These are phyloP conservation scores for Colletotrichum sp. DNA, from an alignment of 2,329 filamentous ascomycete species.

Conservation along the genomic window DNA sequence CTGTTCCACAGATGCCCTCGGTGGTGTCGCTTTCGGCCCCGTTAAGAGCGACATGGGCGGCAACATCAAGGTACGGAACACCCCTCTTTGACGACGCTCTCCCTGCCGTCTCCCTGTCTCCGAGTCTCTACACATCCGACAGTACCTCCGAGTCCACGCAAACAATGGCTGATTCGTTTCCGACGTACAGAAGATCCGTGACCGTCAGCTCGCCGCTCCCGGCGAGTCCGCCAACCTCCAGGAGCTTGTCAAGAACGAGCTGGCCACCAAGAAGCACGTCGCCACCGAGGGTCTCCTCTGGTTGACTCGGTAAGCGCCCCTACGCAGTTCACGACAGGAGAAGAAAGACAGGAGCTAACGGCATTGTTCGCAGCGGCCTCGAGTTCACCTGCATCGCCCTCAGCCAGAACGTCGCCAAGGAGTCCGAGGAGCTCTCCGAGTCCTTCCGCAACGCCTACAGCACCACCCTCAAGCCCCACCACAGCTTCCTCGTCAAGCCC, in stretches of 20 bases:
- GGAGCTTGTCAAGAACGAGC: constrained; percentile 82
- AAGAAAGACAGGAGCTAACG: neutral
- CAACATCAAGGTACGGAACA: constrained; percentile 79
- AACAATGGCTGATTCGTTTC: neutral
- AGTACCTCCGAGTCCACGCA: neutral
- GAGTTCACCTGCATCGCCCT: constrained; percentile 92
- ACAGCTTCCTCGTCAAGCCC: constrained; percentile 87
- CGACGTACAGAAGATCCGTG: constrained; percentile 77
- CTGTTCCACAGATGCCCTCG: constrained; percentile 58
- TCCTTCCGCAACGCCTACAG: constrained; percentile 90
- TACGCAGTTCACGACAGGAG: neutral
- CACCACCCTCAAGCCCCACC: constrained; percentile 90
- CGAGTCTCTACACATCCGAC: neutral
- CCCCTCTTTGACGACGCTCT: neutral
- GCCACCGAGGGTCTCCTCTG: constrained; percentile 91
- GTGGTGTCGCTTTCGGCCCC: constrained; percentile 79
- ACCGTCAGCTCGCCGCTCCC: constrained; percentile 79
- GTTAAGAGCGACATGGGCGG: constrained; percentile 91
- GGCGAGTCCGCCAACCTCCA: constrained; percentile 84
- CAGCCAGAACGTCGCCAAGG: constrained; percentile 73
- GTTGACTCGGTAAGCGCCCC: constrained; percentile 74
- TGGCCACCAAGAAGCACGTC: constrained; percentile 86
- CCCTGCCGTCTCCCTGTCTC: neutral
- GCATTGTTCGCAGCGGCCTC: constrained; percentile 68
- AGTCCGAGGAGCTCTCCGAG: constrained; percentile 75